Evolutionary conservation across 306 rosid species (phyloP), one percentile per base, ranked within the genome.

Genomic region (Casuarina glauca): DNA sequence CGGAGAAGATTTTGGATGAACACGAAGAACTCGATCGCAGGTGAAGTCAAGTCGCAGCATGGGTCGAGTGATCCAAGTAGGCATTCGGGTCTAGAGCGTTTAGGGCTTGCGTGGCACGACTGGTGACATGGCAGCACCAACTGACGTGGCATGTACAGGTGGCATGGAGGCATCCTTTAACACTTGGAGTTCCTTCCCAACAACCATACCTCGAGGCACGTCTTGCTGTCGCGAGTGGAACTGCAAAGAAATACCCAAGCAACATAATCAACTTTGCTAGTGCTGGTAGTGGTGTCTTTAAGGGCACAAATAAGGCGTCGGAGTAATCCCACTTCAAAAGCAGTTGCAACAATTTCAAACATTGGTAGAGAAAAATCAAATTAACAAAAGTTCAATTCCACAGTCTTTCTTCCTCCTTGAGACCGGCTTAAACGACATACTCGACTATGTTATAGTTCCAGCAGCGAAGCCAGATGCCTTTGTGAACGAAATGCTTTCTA

Each of bases 181-280:
- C 26, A 20, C 62, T 86, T 3, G 89, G 86, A 19, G 77, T 86
- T 55, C 73, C 41, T 7, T 13, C 77, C 38, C 81, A 83, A 64
- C 77, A 83, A 70, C 83, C 87, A 67, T 80, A 74, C 69, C 68
- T 83, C 4, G 83, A 83, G 57, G 76, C 76, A 9, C 53, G 78
- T 13, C 45, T 52, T 77, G 83, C 55, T 4, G 85, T 80, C 74
- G 15, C 19, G 6, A 83, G 80, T 71, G 89, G 89, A 72, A 83
- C 76, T 54, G 9, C 62, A 55, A 83, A 74, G 44, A 75, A 9
- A 17, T 86, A 82, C 75, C 89, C 89, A 20, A 71, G 81, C 26
- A 83, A 80, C 49, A 85, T 83, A 54, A 71, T 86, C 57, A 86
- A 86, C 77, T 83, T 86, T 44, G 87, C 89, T n/a, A 86, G 87